These are phyloP conservation scores for Adiantum capillusveneris DNA, from an alignment of 75 land plant genomes.

Conservation along the genomic window DNA sequence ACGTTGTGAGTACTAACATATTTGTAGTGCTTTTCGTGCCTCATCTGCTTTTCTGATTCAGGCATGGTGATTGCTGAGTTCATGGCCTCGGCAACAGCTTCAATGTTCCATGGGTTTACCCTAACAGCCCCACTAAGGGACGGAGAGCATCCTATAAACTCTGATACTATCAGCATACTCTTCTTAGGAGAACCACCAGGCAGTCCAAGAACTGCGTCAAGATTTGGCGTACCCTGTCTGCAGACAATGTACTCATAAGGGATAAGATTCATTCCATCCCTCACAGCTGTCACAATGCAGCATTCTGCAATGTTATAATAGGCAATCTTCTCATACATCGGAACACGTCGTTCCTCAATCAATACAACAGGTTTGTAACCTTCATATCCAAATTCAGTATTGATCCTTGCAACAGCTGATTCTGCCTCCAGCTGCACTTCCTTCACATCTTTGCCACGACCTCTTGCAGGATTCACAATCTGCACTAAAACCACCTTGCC, in stretches of 20 bases:
- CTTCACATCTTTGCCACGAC: conserved; percentile 57
- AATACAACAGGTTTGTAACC: conserved; percentile 62
- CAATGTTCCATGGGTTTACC: conserved; percentile 86
- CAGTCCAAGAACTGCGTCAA: conserved; percentile 31
- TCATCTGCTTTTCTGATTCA: conserved; percentile 51
- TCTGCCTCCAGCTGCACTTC: conserved; percentile 55
- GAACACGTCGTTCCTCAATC: conserved; percentile 36
- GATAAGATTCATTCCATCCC: conserved; percentile 86
- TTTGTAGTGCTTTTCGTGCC: conserved; percentile 64
- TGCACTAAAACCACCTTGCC: conserved; percentile 70
- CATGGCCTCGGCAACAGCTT: conserved; percentile 78
- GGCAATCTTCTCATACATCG: conserved; percentile 26
- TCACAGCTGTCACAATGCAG: conserved; percentile 78
- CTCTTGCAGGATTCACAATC: conserved; percentile 80
- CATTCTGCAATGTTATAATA: conserved; percentile 75
- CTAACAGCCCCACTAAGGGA: conserved; percentile 84
- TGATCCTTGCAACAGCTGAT: conserved; percentile 43
- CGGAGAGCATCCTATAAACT: conserved; percentile 87
- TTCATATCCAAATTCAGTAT: conserved; percentile 42
- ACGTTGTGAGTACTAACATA: conserved; percentile 83
- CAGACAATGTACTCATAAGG: conserved; percentile 80
- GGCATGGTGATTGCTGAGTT: conserved; percentile 48
- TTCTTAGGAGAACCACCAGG: conserved; percentile 23
- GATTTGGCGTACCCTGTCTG: conserved; percentile 43
- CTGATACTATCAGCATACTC: conserved; percentile 78